Percentiles rank a stretch among this genome's conserved stretches.
Conservation (phyloP, 495 filamentous ascomycete species). For the Daldinia decipiens region DNA sequence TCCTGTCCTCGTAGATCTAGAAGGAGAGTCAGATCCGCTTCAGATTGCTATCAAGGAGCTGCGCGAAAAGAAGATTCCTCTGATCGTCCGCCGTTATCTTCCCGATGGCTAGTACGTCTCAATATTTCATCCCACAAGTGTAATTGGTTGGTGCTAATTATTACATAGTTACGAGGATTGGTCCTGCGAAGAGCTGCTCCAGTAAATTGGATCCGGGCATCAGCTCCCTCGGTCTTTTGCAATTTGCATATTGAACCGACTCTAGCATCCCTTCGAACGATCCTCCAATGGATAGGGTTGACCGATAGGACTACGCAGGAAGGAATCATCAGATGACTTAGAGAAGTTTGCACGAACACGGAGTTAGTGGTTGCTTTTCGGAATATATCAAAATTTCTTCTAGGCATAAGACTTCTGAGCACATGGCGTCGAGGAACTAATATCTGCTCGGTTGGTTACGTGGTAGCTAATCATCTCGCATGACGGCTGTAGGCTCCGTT, state of each 20-base stretch:
- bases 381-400: constrained; percentile 34
- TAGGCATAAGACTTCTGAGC: constrained; percentile 10
- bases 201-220: constrained; percentile 41
- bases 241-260: neutral
- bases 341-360: constrained; percentile 44
- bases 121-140: neutral
- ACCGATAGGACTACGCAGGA: constrained; percentile 21
- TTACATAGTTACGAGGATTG: constrained; percentile 91
- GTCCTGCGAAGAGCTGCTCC: constrained; percentile 94
- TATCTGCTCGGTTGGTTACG: constrained; percentile 4
- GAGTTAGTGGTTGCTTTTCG: constrained; percentile 48
- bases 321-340: constrained; percentile 17
- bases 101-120: constrained; percentile 93
- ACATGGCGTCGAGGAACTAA: constrained; percentile 6
- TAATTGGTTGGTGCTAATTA: constrained; percentile 35
- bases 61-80: constrained; percentile 96
- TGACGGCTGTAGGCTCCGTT: constrained; percentile 7
- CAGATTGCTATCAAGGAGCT: constrained; percentile 98
- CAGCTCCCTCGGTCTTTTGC: neutral
- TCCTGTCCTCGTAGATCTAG: constrained; percentile 93
- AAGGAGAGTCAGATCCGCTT: constrained; percentile 96
- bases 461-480: constrained; percentile 15
- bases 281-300: constrained; percentile 7
- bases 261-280: constrained; percentile 3
- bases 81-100: constrained; percentile 93